Evolutionary conservation across 768 basidiomycete genomes (phyloP).

Genomic region (Boletus eberwhitei): DNA sequence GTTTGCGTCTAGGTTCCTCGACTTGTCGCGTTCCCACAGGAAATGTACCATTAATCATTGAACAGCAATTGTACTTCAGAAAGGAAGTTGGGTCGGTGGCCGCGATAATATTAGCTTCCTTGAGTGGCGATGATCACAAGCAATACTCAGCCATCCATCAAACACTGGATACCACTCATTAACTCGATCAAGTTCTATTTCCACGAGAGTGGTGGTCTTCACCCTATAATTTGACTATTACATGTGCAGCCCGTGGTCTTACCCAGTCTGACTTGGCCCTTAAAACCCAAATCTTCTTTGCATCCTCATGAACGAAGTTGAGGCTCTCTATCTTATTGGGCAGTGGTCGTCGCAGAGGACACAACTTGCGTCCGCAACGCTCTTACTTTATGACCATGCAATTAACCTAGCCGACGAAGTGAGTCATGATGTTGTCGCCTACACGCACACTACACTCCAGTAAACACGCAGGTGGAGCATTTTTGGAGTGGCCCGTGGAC

Average conservation of each 20-base stretch:
- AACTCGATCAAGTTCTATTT: neutral
- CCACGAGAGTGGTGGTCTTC: neutral
- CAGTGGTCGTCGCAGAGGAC: neutral
- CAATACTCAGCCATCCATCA: neutral
- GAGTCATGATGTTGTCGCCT: neutral
- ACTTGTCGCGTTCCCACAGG: neutral
- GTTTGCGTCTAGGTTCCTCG: neutral
- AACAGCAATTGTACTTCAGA: neutral
- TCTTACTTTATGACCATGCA: conserved; percentile 13
- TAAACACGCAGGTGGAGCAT: conserved; percentile 4
- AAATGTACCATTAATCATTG: neutral
- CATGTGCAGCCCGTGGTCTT: neutral
- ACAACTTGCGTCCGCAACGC: conserved; percentile 1
- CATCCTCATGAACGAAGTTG: neutral
- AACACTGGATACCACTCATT: neutral
- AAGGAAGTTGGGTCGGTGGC: neutral
- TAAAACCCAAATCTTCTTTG: neutral
- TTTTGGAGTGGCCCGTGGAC: conserved; percentile 15
- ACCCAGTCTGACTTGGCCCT: neutral
- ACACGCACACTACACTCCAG: neutral
- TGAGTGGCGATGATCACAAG: neutral
- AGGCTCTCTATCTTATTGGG: neutral
- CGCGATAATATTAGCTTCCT: neutral
- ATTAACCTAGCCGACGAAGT: conserved; percentile 7
- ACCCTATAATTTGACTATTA: neutral